Percentiles rank a stretch among this genome's conserved stretches.
Evolutionary conservation across 306 rosid species (phyloP).

Genomic region (Oxytropis ochrocephala): DNA sequence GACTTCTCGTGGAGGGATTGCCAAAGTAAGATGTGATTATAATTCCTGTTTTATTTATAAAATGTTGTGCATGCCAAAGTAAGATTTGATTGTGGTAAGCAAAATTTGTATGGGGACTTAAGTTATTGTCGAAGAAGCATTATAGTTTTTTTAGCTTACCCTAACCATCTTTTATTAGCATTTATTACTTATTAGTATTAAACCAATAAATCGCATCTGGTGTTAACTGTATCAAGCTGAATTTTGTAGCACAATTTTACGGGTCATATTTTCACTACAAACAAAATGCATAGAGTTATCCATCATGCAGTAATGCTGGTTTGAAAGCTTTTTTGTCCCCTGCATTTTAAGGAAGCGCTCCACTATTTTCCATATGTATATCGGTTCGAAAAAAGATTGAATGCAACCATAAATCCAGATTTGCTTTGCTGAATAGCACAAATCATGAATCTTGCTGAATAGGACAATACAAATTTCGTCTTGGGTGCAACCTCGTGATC

Average conservation of each 20-base stretch:
- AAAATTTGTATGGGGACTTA: not conserved
- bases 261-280: not conserved
- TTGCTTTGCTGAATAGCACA: no score
- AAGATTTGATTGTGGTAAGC: not conserved
- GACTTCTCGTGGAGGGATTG: slow-evolving; percentile 81
- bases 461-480: no score
- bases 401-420: no score
- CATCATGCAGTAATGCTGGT: not conserved
- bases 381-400: no score
- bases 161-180: no score
- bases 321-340: not conserved
- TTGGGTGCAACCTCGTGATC: not conserved
- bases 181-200: not conserved
- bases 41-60: no score
- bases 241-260: not conserved
- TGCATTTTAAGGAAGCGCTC: not conserved
- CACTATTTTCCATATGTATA: not conserved
- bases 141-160: no score
- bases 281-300: not conserved
- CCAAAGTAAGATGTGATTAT: slow-evolving; percentile 40
- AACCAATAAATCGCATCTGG: not conserved
- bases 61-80: no score
- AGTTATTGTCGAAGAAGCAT: not conserved
- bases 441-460: no score
- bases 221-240: not conserved